Base-by-base conservation (phyloP, 2,329 filamentous ascomycete genomes). In the Cladosporium sp. region DNA sequence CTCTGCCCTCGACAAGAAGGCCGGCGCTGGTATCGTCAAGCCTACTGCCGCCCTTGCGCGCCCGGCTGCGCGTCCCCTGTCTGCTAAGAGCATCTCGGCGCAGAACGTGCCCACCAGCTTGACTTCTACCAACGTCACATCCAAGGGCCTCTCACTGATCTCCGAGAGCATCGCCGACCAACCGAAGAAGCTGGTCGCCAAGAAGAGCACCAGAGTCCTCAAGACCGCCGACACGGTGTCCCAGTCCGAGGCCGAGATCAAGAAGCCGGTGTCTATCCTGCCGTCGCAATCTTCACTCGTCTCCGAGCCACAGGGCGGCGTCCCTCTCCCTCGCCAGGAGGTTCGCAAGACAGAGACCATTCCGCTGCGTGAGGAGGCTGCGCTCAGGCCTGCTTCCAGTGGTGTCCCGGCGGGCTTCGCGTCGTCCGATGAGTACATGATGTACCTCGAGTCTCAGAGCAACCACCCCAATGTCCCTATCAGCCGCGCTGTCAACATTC, bases 51-150 rank as follows among this genome's bases (percentile, higher is more conserved):
- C 72, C 6, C 68, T 74, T 54, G 67, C 70, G 66, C 84, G 86
- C 70, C 88, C 87, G n/a, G 86, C 87, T n/a, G 87, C 90, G 72
- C 84, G 88, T 66, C 85, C 86, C 32, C 71, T 85, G 52, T 69
- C 68, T 28, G 52, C 71, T 21, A 76, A 76, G 70, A 72, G 66
- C 59, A 26, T 78, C 77, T 26, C 24, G 71, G 76, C 21, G 65
- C 80, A 63, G 82, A 80, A 69, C 77, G 76, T 67, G 30, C 47
- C 68, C 5, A 24, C 55, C 28, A 55, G 54, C 26, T 28, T 64
- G 24, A 49, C 69, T 59, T 78, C 51, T 64, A 79, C 66, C 78
- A 79, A 64, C 47, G 72, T 71, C 57, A 71, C 74, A 59, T 75
- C 71, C 68, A 64, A 63, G 65, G 49, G 49, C 12, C 44, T 57